Conservation (phyloP, 768 basidiomycete genomes). For the Rhizopogon roseolus region DNA sequence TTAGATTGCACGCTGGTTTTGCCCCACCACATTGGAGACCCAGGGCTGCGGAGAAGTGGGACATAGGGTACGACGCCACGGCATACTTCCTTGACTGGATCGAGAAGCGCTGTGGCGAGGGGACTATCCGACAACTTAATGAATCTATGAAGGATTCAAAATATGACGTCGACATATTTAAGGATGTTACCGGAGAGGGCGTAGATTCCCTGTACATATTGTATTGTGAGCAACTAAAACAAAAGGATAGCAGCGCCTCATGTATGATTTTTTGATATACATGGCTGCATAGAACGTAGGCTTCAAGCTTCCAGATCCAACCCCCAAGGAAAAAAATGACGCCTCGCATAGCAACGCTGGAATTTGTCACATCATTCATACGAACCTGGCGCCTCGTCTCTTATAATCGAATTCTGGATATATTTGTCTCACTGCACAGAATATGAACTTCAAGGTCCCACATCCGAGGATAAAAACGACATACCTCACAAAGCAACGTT, state of each 20-base stretch:
- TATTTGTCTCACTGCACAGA: too few relatives aligned
- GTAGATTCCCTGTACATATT: slow-evolving; percentile 54
- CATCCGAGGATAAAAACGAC: too few relatives aligned
- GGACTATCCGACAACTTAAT: slow-evolving; percentile 58
- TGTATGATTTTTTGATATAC: background rate
- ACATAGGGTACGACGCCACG: slow-evolving; percentile 71
- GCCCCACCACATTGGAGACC: slow-evolving; percentile 69
- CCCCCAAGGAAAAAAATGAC: too few relatives aligned
- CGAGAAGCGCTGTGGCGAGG: slow-evolving; percentile 48
- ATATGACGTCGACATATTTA: slow-evolving; percentile 51
- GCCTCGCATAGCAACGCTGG: too few relatives aligned
- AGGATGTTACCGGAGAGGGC: slow-evolving; percentile 43
- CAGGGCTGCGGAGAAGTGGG: slow-evolving; percentile 51
- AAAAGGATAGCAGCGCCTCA: background rate
- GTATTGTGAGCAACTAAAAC: slow-evolving; percentile 42
- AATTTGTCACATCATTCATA: too few relatives aligned
- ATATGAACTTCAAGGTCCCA: too few relatives aligned
- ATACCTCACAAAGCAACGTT: too few relatives aligned
- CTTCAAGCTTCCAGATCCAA: too few relatives aligned
- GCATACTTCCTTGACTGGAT: slow-evolving; percentile 73
- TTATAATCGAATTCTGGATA: too few relatives aligned
- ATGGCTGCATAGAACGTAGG: too few relatives aligned
- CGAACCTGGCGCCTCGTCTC: too few relatives aligned
- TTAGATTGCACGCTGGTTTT: slow-evolving; percentile 55
- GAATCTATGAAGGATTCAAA: slow-evolving; percentile 40